phyloP scores from a whole-genome alignment of 805 yeast genomes.

The Tetrapisispora namnaoensis region DNA sequence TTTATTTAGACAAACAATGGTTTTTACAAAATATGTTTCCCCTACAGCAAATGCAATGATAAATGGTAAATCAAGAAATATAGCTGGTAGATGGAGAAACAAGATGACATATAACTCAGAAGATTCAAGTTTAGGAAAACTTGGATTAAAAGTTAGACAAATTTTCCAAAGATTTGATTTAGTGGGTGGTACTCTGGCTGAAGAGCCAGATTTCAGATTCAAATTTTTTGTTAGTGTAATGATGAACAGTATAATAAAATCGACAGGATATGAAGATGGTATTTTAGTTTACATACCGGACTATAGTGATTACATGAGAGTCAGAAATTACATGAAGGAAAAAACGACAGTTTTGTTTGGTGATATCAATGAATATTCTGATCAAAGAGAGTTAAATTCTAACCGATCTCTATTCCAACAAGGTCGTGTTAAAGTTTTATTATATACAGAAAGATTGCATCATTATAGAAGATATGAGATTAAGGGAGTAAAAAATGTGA shows the following conservation, averaged over 20 bases:
- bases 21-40: slow-evolving; percentile 65
- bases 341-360: slow-evolving; percentile 58
- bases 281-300: slow-evolving; percentile 73
- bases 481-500: slow-evolving; percentile 70
- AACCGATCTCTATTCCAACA: slow-evolving; percentile 61
- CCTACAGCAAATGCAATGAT: slow-evolving; percentile 70
- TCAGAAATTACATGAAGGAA: slow-evolving; percentile 50
- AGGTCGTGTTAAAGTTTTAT: slow-evolving; percentile 52
- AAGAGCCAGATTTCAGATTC: slow-evolving; percentile 78
- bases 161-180: slow-evolving; percentile 63
- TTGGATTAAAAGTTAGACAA: slow-evolving; percentile 60
- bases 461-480: slow-evolving; percentile 81
- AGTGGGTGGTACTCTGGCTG: slow-evolving; percentile 35
- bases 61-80: slow-evolving; percentile 40
- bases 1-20: slow-evolving; percentile 64
- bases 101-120: slow-evolving; percentile 37
- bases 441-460: slow-evolving; percentile 93
- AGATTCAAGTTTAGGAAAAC: slow-evolving; percentile 48
- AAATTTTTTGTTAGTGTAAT: slow-evolving; percentile 65
- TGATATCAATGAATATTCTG: slow-evolving; percentile 74
- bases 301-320: slow-evolving; percentile 74
- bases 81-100: slow-evolving; percentile 52
- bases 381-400: slow-evolving; percentile 59
- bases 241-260: slow-evolving; percentile 58
- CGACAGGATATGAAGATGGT: slow-evolving; percentile 59